phyloP scores from a whole-genome alignment of 1,284 basidiomycete species.

The Moesziomyces sp. region DNA sequence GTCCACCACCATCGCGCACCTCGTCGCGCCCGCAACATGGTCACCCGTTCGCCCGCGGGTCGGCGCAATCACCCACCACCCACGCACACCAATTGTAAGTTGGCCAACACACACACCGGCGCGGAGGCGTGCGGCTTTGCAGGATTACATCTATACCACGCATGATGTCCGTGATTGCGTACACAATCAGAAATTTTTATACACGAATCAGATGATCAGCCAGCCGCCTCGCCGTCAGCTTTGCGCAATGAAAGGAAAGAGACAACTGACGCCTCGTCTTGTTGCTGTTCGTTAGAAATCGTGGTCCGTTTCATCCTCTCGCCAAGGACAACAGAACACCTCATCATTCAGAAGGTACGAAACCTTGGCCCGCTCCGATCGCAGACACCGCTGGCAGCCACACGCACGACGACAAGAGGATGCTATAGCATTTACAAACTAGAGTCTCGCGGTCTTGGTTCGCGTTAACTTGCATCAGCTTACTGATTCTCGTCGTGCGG shows the following conservation, averaged over 20 bases:
- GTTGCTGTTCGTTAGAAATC: not conserved
- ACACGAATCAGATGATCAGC: constrained; percentile 52
- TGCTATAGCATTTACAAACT: constrained; percentile 58
- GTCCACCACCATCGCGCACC: not conserved
- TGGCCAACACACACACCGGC: constrained; percentile 4
- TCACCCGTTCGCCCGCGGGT: constrained; percentile 23
- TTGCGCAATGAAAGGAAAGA: not conserved
- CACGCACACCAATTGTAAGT: constrained; percentile 13
- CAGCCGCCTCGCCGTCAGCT: not conserved
- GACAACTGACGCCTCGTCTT: constrained; percentile 7
- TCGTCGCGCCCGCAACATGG: constrained; percentile 10
- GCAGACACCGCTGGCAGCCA: not conserved
- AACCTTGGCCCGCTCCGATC: too few relatives aligned
- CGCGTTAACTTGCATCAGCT: constrained; percentile 58
- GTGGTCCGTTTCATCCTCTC: not conserved
- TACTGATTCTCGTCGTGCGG: constrained; percentile 43
- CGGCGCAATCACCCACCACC: constrained; percentile 17
- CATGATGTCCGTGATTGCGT: constrained; percentile 52
- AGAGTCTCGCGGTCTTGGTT: constrained; percentile 65
- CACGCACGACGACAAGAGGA: constrained; percentile 32
- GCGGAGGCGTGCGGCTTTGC: not conserved
- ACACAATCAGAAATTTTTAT: constrained; percentile 43
- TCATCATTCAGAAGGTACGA: not conserved
- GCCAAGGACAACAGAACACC: too few relatives aligned
- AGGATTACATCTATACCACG: constrained; percentile 45